Conservation (phyloP, 1,139 yeast species). For the Saccharomyces pastorianus region DNA sequence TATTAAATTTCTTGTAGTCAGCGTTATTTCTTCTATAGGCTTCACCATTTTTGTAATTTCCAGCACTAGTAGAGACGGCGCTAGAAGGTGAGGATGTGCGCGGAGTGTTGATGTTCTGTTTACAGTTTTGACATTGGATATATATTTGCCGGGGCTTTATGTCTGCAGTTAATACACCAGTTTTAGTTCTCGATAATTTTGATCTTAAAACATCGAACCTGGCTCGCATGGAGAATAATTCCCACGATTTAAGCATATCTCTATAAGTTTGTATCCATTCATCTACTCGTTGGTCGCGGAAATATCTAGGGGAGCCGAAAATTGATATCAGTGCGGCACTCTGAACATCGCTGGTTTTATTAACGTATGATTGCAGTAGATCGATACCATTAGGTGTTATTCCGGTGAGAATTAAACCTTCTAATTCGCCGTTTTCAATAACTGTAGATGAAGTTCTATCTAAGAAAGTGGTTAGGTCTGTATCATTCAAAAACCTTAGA, state of each 20-base stretch:
- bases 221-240: constrained; percentile 68
- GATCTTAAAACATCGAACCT: constrained; percentile 75
- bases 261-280: constrained; percentile 76
- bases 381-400: constrained; percentile 77
- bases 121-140: constrained; percentile 75
- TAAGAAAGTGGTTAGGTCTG: constrained; percentile 61
- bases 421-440: constrained; percentile 72
- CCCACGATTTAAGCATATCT: constrained; percentile 75
- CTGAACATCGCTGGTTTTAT: constrained; percentile 85
- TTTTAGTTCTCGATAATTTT: constrained; percentile 47
- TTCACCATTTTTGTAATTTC: not conserved
- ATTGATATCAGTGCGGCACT: constrained; percentile 79
- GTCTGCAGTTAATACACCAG: constrained; percentile 42
- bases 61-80: not conserved
- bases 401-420: constrained; percentile 85
- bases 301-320: constrained; percentile 78
- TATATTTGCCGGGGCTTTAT: constrained; percentile 68
- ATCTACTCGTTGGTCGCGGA: constrained; percentile 59
- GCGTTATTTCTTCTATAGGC: not conserved
- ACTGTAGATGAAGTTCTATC: constrained; percentile 65
- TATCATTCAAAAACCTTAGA: constrained; percentile 70
- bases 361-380: constrained; percentile 77
- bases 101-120: constrained; percentile 50
- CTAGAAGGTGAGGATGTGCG: not conserved
- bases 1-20: not conserved